A percentile compares a stretch with the other conserved stretches of the same genome.
phyloP scores from a whole-genome alignment of 2,329 filamentous ascomycete genomes.

The Colletotrichum truncatum region DNA sequence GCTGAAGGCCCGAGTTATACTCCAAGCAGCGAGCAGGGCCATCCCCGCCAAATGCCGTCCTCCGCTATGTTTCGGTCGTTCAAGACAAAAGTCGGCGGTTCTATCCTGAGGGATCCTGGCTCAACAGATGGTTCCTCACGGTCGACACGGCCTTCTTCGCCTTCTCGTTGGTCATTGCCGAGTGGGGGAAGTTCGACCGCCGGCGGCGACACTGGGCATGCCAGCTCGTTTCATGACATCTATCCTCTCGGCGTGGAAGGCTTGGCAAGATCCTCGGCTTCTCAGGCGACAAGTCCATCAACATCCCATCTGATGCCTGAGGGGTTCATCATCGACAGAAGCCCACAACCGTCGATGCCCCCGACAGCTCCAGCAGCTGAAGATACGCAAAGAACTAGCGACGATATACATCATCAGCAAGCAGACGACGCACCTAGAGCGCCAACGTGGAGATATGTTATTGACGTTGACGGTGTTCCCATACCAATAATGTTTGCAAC shows the following conservation, averaged over 20 bases:
- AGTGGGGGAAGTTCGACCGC: not conserved
- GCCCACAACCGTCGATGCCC: not conserved
- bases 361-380: not conserved
- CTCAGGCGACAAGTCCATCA: not conserved
- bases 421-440: not conserved
- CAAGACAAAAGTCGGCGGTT: constrained; percentile 34
- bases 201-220: not conserved
- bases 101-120: constrained; percentile 24
- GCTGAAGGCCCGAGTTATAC: constrained; percentile 10
- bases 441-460: constrained; percentile 32
- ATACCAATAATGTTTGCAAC: constrained; percentile 39
- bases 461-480: constrained; percentile 35
- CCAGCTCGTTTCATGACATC: not conserved
- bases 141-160: not conserved
- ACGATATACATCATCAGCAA: not conserved
- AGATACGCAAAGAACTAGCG: not conserved
- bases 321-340: not conserved
- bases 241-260: not conserved
- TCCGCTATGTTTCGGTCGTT: constrained; percentile 35
- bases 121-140: not conserved
- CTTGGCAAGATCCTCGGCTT: not conserved
- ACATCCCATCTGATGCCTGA: not conserved
- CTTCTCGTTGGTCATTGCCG: not conserved
- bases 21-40: constrained; percentile 14
- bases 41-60: not conserved